A percentile compares a stretch with the other conserved stretches of the same genome.
phyloP scores from a whole-genome alignment of 192 early-diverging fungal genomes.

The Dimargaris verticillata region DNA sequence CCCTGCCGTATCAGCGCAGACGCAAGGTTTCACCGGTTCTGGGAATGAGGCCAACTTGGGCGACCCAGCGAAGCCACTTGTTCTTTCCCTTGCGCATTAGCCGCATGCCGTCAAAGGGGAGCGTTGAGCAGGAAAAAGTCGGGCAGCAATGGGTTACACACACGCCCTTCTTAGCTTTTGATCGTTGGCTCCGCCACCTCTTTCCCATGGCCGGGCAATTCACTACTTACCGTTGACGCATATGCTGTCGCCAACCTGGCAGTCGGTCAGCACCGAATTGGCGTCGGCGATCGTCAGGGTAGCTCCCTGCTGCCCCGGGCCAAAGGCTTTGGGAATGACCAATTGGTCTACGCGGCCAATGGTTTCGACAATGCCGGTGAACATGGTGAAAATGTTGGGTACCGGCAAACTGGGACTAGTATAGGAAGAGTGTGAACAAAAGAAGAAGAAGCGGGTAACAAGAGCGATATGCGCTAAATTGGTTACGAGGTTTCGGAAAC shows the following conservation, averaged over 20 bases:
- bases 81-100: no score
- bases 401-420: neutral
- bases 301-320: slow-evolving; percentile 73
- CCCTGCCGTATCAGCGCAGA: no score
- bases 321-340: slow-evolving; percentile 47
- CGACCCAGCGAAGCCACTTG: no score
- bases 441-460: neutral
- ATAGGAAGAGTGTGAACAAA: neutral
- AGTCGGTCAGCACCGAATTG: slow-evolving; percentile 54
- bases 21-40: no score
- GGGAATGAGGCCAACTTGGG: no score
- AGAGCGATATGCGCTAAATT: neutral
- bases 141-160: no score
- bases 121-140: no score
- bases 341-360: slow-evolving; percentile 64
- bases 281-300: slow-evolving; percentile 66
- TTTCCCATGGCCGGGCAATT: no score
- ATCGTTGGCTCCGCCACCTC: no score
- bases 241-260: slow-evolving; percentile 87
- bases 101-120: no score
- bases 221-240: slow-evolving; percentile 69
- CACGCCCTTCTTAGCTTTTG: no score
- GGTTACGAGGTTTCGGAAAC: neutral
- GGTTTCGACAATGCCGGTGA: slow-evolving; percentile 93
- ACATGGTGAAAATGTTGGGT: slow-evolving; percentile 39